phyloP scores from a whole-genome alignment of 225 moss, liverwort and hornwort species.

The Anthoceros angustus region DNA sequence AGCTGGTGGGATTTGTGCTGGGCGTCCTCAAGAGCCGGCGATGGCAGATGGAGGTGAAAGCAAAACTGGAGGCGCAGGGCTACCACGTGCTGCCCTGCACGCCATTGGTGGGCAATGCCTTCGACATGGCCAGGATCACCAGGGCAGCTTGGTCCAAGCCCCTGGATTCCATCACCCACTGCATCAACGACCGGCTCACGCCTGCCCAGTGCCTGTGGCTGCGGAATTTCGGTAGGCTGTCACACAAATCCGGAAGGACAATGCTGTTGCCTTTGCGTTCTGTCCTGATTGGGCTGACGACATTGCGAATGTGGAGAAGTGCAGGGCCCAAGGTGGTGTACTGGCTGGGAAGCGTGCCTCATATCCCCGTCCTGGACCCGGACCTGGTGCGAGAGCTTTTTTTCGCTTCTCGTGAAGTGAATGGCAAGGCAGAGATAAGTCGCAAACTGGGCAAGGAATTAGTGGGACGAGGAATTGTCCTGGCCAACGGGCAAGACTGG shows the following conservation, averaged over 20 bases:
- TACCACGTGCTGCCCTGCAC: slow-evolving; percentile 3
- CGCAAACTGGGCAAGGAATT: not conserved
- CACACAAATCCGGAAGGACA: not conserved
- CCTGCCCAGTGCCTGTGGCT: not conserved
- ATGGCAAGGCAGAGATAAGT: not conserved
- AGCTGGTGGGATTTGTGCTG: not conserved
- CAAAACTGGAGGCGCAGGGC: not conserved
- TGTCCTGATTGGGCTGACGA: not conserved
- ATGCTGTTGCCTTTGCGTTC: not conserved
- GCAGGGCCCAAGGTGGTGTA: not conserved
- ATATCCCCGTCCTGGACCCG: not conserved
- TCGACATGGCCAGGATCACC: not conserved
- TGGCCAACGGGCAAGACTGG: slow-evolving; percentile 18
- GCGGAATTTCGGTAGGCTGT: not conserved
- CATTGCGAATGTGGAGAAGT: not conserved
- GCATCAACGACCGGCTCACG: not conserved
- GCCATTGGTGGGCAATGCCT: not conserved
- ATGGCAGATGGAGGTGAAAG: slow-evolving; percentile 2
- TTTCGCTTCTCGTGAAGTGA: not conserved
- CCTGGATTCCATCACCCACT: not conserved
- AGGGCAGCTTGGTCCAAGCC: not conserved
- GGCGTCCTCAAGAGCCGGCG: not conserved
- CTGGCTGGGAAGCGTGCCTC: not conserved
- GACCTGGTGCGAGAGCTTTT: not conserved
- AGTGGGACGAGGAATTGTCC: slow-evolving; percentile 19